Evolutionary conservation across 2,329 filamentous ascomycete species (phyloP), one percentile per base, ranked within the genome.

Genomic region (Pestalotiopsis sp.): DNA sequence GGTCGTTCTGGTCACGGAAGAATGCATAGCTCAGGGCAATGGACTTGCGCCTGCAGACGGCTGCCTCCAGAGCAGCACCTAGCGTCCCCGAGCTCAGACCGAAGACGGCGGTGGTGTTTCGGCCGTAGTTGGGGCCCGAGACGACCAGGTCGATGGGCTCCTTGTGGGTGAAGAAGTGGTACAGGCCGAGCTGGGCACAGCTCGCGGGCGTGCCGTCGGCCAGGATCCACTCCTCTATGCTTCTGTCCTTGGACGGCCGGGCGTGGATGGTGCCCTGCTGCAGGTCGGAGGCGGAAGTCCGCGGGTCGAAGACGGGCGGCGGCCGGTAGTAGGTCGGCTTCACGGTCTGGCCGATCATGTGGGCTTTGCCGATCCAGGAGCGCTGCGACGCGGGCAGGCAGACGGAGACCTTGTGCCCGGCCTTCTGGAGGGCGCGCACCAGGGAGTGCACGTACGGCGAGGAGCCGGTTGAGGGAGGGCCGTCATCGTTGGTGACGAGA

Each of bases 281-380:
- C n/a, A 61, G 24, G 64, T 79, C 79, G 69, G 83, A 79, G 35
- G 80, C 76, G 17, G 78, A 77, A 48, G 77, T 69, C n/a, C 78
- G 83, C 14, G 79, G 78, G 39, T 76, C 73, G 60, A 76, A 77
- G 9, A 74, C 68, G 3, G 73, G 74, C 4, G 82, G 81, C 1
- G 87, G 87, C 1, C 91, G 91, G 83, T 94, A 97, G 83, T 97
- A 97, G 35, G 88, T 86, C 9, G 94, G 94, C 77, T 91, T 93
- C 70, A 97, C 88, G 10, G 92, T 92, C 78, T 95, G 91, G 67
- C 94, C 94, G 74, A 98, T 94, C 76, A 98, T 92, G 80, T 98
- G 96, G 2, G 96, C 96, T 84, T 99, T 99, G 74, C 94, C 94
- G 75, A 99, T 98, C 96, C 96, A 99, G 67, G 94, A 97, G 70